These are phyloP conservation scores for Apiotrichum porosum DNA, from an alignment of 1,284 basidiomycete genomes.

Conservation along the genomic window DNA sequence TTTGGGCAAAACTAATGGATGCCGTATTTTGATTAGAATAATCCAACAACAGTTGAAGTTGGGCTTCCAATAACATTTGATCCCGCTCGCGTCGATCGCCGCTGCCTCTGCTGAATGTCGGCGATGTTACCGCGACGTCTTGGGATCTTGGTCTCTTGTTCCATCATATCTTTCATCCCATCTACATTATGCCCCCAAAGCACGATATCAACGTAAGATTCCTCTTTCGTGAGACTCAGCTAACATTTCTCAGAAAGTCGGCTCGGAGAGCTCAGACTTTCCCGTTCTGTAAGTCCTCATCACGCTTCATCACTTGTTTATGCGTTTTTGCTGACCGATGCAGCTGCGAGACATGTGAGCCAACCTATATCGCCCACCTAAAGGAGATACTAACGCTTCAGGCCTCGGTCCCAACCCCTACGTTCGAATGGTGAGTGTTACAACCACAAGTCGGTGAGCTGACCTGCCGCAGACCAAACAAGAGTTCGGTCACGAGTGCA, in stretches of 20 bases:
- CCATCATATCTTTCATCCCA: neutral
- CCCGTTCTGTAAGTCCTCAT: slow-evolving; percentile 42
- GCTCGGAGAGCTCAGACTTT: slow-evolving; percentile 48
- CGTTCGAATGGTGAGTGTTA: slow-evolving; percentile 69
- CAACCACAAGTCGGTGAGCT: too few relatives aligned
- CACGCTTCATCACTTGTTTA: neutral
- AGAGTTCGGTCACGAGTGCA: slow-evolving; percentile 87
- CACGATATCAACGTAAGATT: slow-evolving; percentile 48
- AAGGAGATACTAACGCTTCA: slow-evolving; percentile 32
- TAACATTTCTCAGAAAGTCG: slow-evolving; percentile 40
- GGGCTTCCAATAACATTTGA: too few relatives aligned
- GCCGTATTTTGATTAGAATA: too few relatives aligned
- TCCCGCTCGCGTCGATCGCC: too few relatives aligned
- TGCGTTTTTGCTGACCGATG: neutral
- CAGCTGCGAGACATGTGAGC: slow-evolving; percentile 76
- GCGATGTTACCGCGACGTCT: too few relatives aligned
- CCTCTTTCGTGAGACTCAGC: neutral
- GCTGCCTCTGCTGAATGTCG: too few relatives aligned
- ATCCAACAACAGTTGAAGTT: too few relatives aligned
- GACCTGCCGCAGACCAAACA: slow-evolving; percentile 75
- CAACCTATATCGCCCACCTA: neutral
- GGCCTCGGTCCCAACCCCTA: slow-evolving; percentile 84
- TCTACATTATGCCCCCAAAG: slow-evolving; percentile 34
- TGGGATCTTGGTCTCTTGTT: too few relatives aligned
- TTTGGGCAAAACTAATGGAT: too few relatives aligned